Base-by-base conservation (phyloP, 441 rosid species). In the Iberis amara region DNA sequence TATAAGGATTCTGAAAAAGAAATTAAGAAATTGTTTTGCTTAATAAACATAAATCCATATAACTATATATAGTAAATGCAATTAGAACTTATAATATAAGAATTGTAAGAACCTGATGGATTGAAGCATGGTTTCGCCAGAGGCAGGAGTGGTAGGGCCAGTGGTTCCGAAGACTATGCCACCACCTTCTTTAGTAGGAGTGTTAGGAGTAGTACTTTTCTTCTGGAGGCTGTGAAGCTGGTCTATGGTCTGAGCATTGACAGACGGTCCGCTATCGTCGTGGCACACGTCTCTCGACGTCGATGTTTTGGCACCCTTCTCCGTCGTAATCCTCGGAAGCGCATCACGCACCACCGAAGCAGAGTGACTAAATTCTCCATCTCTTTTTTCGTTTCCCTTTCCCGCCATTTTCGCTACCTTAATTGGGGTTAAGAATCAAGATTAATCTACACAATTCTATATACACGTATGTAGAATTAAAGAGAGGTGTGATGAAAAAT, bases 151-250 rank as follows among this genome's bases (percentile, higher is more conserved):
- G 52, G 72, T 74, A 23, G 70, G 61, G 2, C 51, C 61, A 47
- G 61, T 66, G 8, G 56, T 32, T 23, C 59, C 59, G 12, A 24
- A 31, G 10, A 55, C 40, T 7, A 57, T 12, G 3, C 40, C 52
- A 3, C 56, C 33, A 0, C 47, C 67, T 14, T 74, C 70, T 27
- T 56, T 70, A 8, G 70, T 64, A 6, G 95, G 95, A 8, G 95
- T 86, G 23, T 65, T 74, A 0, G 95, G 95, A 0, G 86, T 71
- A 11, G 95, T 83, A 51, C 68, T 72, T 71, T 86, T 86, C 83
- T 11, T 76, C 58, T 86, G 91, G 21, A 81, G 79, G 35, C 75
- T 79, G 47, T 86, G 90, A 55, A 86, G 90, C 69, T 86, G 82
- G 49, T 86, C 95, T 9, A 86, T 79, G 4, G 90, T 86, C 61